Evolutionary conservation across 768 basidiomycete species (phyloP).

Genomic region (Wakefieldia striispora): DNA sequence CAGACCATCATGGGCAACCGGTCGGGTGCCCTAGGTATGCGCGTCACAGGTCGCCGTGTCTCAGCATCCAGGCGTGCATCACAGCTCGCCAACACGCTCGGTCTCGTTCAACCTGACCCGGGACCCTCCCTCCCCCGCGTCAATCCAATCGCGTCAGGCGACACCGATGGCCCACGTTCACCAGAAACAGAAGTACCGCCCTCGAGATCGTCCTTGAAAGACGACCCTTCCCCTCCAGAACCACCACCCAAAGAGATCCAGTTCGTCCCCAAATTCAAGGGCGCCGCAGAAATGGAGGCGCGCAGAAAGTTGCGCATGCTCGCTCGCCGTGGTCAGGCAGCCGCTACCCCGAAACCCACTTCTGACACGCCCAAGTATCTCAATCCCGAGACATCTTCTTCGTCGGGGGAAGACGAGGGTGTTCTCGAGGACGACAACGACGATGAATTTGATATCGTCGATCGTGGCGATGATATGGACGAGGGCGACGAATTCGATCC

Average conservation of each 20-base stretch:
- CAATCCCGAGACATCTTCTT: constrained; percentile 51
- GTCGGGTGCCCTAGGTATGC: constrained; percentile 71
- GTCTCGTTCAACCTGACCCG: constrained; percentile 5
- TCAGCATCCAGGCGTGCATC: constrained; percentile 54
- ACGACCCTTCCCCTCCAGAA: constrained; percentile 17
- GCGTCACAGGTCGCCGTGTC: constrained; percentile 63
- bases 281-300: constrained; percentile 84
- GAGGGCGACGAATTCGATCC: constrained; percentile 80
- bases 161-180: constrained; percentile 10
- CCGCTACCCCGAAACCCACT: constrained; percentile 23
- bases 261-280: constrained; percentile 78
- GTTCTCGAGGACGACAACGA: constrained; percentile 45
- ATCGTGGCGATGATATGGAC: constrained; percentile 49
- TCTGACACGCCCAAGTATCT: constrained; percentile 36
- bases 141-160: constrained; percentile 3
- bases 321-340: constrained; percentile 47
- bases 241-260: constrained; percentile 52
- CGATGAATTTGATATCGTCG: constrained; percentile 50
- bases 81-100: constrained; percentile 4
- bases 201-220: constrained; percentile 5
- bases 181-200: constrained; percentile 7
- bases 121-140: constrained; percentile 13
- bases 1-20: constrained; percentile 83
- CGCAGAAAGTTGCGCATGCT: constrained; percentile 64
- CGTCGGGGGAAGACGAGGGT: constrained; percentile 53